These are phyloP conservation scores for Erythrophleum fordii DNA, from an alignment of 306 rosid genomes.

Conservation along the genomic window DNA sequence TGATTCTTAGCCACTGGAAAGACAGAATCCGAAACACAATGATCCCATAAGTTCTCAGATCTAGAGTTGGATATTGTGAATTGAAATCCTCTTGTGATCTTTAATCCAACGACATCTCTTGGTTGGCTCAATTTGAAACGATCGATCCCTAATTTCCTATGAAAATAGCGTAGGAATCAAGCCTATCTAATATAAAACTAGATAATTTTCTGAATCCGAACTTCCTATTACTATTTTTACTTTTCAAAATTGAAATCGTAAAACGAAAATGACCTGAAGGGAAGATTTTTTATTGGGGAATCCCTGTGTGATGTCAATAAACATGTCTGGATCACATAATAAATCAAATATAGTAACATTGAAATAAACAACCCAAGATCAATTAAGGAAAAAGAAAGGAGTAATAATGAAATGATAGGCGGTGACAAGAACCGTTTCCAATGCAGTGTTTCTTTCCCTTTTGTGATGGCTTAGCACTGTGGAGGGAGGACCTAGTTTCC, in stretches of 20 bases:
- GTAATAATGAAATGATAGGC: background rate
- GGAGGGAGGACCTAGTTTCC: too few species aligned
- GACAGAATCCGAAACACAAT: conserved; percentile 22
- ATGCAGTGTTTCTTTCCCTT: too few species aligned
- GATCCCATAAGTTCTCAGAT: conserved; percentile 32
- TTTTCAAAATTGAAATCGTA: background rate
- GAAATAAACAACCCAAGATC: background rate
- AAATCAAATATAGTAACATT: background rate
- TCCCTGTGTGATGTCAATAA: background rate
- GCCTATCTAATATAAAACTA: too few species aligned
- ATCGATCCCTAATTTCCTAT: background rate
- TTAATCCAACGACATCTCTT: background rate
- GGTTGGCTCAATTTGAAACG: background rate
- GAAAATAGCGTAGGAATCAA: background rate
- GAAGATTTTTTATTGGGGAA: too few species aligned
- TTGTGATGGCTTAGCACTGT: too few species aligned
- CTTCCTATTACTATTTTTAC: background rate
- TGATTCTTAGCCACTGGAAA: background rate
- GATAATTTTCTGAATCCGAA: too few species aligned
- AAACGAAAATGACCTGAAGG: too few species aligned
- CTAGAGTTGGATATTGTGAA: background rate
- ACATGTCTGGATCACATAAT: background rate
- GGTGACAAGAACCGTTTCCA: too few species aligned
- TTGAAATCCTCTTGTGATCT: background rate
- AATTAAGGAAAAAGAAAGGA: background rate